Evolutionary conservation across 2,329 filamentous ascomycete genomes (phyloP).

Genomic region (Apiospora phragmitis): DNA sequence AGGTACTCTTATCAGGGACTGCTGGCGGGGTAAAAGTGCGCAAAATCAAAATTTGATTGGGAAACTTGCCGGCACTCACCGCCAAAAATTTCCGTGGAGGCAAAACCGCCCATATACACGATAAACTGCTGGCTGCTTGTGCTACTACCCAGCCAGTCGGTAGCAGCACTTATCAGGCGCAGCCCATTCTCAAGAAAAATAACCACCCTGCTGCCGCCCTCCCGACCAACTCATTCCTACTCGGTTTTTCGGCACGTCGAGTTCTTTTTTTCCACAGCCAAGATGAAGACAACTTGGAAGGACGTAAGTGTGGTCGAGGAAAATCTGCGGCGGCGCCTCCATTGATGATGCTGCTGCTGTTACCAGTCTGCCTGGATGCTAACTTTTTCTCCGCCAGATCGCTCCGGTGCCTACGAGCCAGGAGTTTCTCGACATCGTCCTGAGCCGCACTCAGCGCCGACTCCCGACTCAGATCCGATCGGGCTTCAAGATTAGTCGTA

Average conservation of each 20-base stretch:
- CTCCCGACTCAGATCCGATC: conserved; percentile 94
- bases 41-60: conserved; percentile 6
- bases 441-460: conserved; percentile 88
- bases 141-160: not conserved
- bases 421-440: conserved; percentile 96
- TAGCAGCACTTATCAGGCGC: conserved; percentile 4
- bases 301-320: not conserved
- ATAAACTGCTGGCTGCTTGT: not conserved
- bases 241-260: not conserved
- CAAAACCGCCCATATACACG: conserved; percentile 1
- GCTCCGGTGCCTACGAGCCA: conserved; percentile 86
- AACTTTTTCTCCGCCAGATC: conserved; percentile 62
- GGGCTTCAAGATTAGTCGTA: conserved; percentile 94
- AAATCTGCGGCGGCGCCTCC: not conserved
- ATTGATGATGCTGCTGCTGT: not conserved
- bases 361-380: not conserved
- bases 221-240: not conserved
- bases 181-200: not conserved
- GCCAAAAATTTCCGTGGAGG: conserved; percentile 10
- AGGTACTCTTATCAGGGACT: conserved; percentile 2
- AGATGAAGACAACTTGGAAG: conserved; percentile 20
- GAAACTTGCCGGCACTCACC: not conserved
- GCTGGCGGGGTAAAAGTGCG: conserved; percentile 6
- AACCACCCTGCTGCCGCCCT: not conserved
- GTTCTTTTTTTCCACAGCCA: not conserved